Conservation (phyloP, 371 early-diverging fungal genomes). For the Cokeromyces recurvatus region DNA sequence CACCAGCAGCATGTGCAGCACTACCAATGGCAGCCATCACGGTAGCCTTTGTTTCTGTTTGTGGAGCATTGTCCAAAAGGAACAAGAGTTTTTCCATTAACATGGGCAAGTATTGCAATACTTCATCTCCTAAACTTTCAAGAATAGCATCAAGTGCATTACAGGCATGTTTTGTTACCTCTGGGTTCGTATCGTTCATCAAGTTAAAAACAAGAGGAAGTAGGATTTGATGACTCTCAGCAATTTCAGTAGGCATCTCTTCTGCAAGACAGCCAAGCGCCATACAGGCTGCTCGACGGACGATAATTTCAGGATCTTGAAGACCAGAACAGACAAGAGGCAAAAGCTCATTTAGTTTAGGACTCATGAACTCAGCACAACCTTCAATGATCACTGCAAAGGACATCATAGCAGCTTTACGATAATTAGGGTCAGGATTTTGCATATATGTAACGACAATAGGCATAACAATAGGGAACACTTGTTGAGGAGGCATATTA, state of each 20-base stretch:
- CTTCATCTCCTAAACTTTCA: conserved; percentile 68
- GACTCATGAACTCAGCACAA: conserved; percentile 76
- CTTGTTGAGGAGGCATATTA: conserved; percentile 78
- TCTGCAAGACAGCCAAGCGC: conserved; percentile 77
- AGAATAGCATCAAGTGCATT: conserved; percentile 81
- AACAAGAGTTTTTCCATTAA: conserved; percentile 76
- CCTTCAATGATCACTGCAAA: conserved; percentile 81
- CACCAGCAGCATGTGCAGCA: conserved; percentile 77
- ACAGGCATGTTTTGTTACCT: conserved; percentile 73
- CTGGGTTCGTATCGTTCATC: conserved; percentile 62
- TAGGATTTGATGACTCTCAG: conserved; percentile 69
- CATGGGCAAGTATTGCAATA: conserved; percentile 68
- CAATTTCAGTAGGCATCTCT: conserved; percentile 73
- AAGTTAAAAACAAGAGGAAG: conserved; percentile 77
- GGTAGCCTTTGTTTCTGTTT: conserved; percentile 60
- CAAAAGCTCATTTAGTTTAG: conserved; percentile 66
- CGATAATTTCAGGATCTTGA: conserved; percentile 68
- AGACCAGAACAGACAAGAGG: conserved; percentile 70
- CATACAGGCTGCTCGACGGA: conserved; percentile 84
- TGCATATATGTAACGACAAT: conserved; percentile 71
- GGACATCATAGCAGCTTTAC: conserved; percentile 84
- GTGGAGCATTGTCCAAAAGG: conserved; percentile 58
- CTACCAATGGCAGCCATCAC: conserved; percentile 83
- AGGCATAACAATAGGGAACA: conserved; percentile 74
- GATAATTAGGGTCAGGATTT: conserved; percentile 58